Evolutionary conservation across 257 asterid genomes (phyloP).

Genomic region (Lycium ferocissimum): DNA sequence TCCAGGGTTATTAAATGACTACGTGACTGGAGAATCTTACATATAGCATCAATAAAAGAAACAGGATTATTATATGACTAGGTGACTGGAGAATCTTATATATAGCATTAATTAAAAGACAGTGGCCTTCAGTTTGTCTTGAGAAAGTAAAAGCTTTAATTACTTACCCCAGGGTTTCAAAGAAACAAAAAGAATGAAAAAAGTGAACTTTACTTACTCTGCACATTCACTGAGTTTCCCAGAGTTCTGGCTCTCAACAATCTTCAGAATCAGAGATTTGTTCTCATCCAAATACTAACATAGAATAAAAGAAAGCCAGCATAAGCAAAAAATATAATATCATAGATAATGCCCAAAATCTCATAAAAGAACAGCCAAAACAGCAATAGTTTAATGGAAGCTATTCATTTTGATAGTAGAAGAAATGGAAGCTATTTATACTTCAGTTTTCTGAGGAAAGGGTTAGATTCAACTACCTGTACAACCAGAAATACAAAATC

Average conservation of each 20-base stretch:
- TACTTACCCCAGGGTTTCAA: background rate
- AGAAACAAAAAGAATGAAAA: background rate
- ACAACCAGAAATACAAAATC: too few species aligned
- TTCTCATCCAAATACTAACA: constrained; percentile 93
- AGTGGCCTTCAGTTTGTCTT: background rate
- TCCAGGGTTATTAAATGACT: too few species aligned
- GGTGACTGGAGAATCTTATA: too few species aligned
- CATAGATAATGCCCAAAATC: background rate
- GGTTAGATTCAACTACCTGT: too few species aligned
- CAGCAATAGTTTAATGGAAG: background rate
- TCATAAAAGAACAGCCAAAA: background rate
- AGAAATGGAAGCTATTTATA: background rate
- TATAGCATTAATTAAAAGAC: too few species aligned
- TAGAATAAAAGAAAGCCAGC: background rate
- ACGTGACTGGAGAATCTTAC: too few species aligned
- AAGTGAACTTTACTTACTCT: constrained; percentile 60
- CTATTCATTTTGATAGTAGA: background rate
- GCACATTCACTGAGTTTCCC: constrained; percentile 96
- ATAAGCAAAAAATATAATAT: background rate
- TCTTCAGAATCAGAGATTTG: constrained; percentile 93
- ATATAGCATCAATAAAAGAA: too few species aligned
- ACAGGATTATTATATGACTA: too few species aligned
- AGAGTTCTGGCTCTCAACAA: constrained; percentile 96
- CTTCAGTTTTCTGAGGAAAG: too few species aligned
- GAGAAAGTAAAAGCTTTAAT: background rate